phyloP scores from a whole-genome alignment of 2,329 filamentous ascomycete species.

The Endoconidiophora laricicola region DNA sequence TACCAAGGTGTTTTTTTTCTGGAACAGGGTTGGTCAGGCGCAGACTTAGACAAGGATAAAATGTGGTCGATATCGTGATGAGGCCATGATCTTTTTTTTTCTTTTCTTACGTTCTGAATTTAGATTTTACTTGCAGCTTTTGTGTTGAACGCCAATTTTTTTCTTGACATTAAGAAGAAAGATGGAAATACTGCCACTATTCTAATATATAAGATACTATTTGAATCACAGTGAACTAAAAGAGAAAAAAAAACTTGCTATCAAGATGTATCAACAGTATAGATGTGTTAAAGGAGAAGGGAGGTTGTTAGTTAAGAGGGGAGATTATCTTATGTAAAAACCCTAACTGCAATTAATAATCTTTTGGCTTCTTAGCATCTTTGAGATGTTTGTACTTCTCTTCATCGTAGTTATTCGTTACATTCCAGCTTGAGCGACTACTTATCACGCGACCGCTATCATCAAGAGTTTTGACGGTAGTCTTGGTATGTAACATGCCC shows the following conservation, averaged over 20 bases:
- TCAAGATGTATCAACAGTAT: too few relatives aligned
- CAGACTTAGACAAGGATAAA: background rate
- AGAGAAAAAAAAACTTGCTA: too few relatives aligned
- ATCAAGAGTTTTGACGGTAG: conserved; percentile 25
- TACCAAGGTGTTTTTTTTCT: background rate
- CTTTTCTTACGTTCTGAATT: too few relatives aligned
- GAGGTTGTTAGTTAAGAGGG: background rate
- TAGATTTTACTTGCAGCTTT: too few relatives aligned
- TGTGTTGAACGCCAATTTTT: too few relatives aligned
- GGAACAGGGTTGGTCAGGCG: background rate
- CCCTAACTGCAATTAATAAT: background rate
- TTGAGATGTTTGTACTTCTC: conserved; percentile 11
- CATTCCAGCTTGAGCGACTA: conserved; percentile 19
- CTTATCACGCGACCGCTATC: conserved; percentile 26
- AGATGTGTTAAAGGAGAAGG: background rate
- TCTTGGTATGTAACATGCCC: conserved; percentile 27
- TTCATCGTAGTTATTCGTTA: conserved; percentile 12
- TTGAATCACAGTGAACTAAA: background rate
- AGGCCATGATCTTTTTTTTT: conserved; percentile 1
- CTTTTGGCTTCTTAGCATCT: conserved; percentile 2
- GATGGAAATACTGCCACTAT: background rate
- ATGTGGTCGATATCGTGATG: background rate
- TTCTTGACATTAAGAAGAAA: background rate
- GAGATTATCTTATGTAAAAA: background rate
- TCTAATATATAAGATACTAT: background rate